Evolutionary conservation across 306 rosid species (phyloP).

Genomic region (Lathyrus sativus): DNA sequence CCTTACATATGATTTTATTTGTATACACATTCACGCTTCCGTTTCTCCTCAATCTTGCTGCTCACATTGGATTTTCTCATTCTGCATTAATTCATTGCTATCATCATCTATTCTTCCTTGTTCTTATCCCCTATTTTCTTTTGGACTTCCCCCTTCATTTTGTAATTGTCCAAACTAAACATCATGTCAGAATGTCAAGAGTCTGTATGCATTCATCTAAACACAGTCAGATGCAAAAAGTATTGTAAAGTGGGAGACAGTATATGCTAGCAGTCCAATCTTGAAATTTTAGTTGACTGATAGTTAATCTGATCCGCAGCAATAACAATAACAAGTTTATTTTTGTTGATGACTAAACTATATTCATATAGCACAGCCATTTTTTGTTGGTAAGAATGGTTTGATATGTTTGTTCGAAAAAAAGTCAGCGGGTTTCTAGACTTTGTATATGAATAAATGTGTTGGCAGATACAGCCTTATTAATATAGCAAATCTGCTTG

Average conservation of each 20-base stretch:
- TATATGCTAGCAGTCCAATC: background rate
- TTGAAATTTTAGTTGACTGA: background rate
- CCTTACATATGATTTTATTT: background rate
- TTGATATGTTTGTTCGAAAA: background rate
- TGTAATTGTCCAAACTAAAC: background rate
- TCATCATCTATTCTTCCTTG: background rate
- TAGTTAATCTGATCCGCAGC: too few relatives aligned
- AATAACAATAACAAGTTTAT: background rate
- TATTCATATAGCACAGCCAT: background rate
- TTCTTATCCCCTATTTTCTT: background rate
- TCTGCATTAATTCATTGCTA: background rate
- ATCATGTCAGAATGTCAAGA: background rate
- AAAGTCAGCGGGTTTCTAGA: background rate
- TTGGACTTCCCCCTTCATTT: background rate
- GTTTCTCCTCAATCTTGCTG: background rate
- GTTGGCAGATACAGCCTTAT: background rate
- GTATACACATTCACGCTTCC: background rate
- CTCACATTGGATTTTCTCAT: background rate
- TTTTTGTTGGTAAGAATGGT: background rate
- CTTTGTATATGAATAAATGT: constrained; percentile 5
- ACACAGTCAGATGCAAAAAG: background rate
- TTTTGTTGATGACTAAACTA: background rate
- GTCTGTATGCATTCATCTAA: background rate
- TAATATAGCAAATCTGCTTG: constrained; percentile 15
- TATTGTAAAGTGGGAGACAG: background rate